Evolutionary conservation across 768 basidiomycete species (phyloP).

Genomic region (Hygrophorus pudorinus): DNA sequence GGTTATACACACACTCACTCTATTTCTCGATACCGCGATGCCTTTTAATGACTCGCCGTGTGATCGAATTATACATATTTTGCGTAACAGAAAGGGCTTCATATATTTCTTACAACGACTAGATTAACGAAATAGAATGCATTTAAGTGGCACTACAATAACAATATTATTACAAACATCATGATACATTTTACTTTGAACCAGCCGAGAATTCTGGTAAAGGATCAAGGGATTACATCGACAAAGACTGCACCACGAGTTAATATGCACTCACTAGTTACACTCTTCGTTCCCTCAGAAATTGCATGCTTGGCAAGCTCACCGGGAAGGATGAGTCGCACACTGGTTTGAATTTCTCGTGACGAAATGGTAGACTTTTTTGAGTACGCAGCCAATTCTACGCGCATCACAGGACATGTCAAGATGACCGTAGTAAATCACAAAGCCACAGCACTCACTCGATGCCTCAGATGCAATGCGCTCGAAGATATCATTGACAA

Average conservation of each 20-base stretch:
- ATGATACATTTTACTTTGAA: not conserved
- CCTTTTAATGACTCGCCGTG: too few relatives aligned
- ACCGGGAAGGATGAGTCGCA: slow-evolving; percentile 91
- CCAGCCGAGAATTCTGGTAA: not conserved
- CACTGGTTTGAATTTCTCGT: slow-evolving; percentile 95
- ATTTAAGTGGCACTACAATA: not conserved
- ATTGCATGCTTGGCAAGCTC: slow-evolving; percentile 98
- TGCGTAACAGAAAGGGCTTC: too few relatives aligned
- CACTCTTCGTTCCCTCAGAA: slow-evolving; percentile 74
- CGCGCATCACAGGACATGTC: not conserved
- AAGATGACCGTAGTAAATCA: not conserved
- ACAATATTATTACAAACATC: not conserved
- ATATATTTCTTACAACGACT: too few relatives aligned
- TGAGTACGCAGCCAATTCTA: slow-evolving; percentile 94
- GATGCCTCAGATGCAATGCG: slow-evolving; percentile 86
- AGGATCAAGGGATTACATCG: not conserved
- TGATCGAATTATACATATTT: too few relatives aligned
- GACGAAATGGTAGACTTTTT: slow-evolving; percentile 99
- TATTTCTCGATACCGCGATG: too few relatives aligned
- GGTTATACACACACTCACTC: not conserved
- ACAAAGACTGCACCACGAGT: not conserved
- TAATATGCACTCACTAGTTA: slow-evolving; percentile 25
- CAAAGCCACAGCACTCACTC: slow-evolving; percentile 38
- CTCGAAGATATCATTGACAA: slow-evolving; percentile 92
- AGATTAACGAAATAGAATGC: too few relatives aligned